Percentiles rank a stretch among this genome's conserved stretches.
These are phyloP conservation scores for Cucumis cinereus DNA, from an alignment of 306 rosid species.

Conservation along the genomic window DNA sequence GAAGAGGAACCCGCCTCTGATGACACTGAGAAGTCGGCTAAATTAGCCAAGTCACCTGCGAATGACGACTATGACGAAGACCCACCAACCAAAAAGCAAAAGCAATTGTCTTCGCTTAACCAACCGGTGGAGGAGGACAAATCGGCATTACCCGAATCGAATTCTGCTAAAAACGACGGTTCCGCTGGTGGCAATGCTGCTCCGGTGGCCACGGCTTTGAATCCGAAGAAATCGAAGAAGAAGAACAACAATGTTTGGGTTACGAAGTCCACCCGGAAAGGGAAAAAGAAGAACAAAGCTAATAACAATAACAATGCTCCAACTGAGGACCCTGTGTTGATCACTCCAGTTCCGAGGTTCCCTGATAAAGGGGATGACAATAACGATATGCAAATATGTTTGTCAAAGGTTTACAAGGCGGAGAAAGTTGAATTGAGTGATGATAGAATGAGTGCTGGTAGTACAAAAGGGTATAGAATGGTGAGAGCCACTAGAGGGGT, in stretches of 20 bases:
- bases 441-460: conserved; percentile 72
- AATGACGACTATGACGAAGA: conserved; percentile 49
- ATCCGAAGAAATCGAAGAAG: conserved; percentile 78
- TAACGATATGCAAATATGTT: conserved; percentile 54
- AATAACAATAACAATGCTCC: conserved; percentile 32
- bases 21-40: conserved; percentile 25
- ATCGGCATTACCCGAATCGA: conserved; percentile 11
- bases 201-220: conserved; percentile 18
- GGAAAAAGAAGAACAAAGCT: conserved; percentile 72
- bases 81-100: conserved; percentile 76
- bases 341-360: conserved; percentile 73
- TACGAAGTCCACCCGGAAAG: conserved; percentile 75
- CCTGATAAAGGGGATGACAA: conserved; percentile 82
- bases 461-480: conserved; percentile 94
- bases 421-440: conserved; percentile 88
- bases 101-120: conserved; percentile 58
- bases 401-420: conserved; percentile 89
- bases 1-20: conserved; percentile 44
- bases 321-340: conserved; percentile 60
- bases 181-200: background rate
- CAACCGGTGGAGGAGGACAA: conserved; percentile 21
- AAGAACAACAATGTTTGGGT: conserved; percentile 84
- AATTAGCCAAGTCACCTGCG: conserved; percentile 34
- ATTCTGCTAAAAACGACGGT: conserved; percentile 12
- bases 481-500: conserved; percentile 90